phyloP scores from a whole-genome alignment of 179 eudicot species.

The Patellifolia procumbens region DNA sequence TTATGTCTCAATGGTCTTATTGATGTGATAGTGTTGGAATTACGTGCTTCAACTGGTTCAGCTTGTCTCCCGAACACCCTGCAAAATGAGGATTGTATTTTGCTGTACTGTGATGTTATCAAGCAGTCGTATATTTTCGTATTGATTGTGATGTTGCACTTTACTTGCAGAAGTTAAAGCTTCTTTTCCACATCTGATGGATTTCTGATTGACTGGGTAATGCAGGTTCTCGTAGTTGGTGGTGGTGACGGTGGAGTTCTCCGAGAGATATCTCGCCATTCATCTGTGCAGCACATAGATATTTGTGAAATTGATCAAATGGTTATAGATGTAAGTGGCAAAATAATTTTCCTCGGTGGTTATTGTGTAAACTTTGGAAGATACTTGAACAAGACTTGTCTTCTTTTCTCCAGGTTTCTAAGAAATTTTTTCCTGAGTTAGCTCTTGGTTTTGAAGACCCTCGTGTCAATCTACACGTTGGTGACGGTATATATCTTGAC shows the following conservation, averaged over 20 bases:
- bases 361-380: conserved; percentile 2
- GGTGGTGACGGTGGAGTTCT: conserved; percentile 99
- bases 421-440: conserved; percentile 78
- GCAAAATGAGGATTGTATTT: neutral
- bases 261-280: conserved; percentile 88
- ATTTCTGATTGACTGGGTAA: conserved; percentile 3
- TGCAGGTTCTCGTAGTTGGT: conserved; percentile 96
- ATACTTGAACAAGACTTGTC: conserved; percentile 7
- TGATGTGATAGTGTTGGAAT: neutral
- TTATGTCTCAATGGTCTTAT: neutral
- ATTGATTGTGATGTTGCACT: neutral
- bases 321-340: conserved; percentile 85
- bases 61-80: neutral
- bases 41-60: neutral
- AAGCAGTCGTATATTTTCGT: neutral
- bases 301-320: conserved; percentile 95
- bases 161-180: neutral
- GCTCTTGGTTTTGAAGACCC: conserved; percentile 91
- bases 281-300: conserved; percentile 85
- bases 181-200: neutral
- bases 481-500: conserved; percentile 65
- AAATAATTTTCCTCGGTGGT: neutral
- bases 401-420: conserved; percentile 60
- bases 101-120: neutral
- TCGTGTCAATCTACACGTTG: conserved; percentile 84